These are phyloP conservation scores for Rhododendron mucronatum DNA, from an alignment of 148 eudicot genomes.

Conservation along the genomic window DNA sequence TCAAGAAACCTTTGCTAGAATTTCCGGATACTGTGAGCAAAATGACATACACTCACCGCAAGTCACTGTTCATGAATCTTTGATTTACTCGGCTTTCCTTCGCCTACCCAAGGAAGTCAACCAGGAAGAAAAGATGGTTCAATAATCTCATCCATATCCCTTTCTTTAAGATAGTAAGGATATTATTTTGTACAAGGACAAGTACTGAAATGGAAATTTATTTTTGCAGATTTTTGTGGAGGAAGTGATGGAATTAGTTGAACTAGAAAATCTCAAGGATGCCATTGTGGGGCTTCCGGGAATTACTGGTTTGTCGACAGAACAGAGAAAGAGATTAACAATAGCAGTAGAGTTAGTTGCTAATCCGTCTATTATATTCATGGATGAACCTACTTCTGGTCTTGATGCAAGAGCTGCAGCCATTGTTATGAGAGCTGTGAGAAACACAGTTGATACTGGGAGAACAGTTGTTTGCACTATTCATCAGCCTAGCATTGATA, in stretches of 20 bases:
- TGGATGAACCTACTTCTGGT: constrained; percentile 74
- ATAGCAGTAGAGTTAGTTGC: constrained; percentile 74
- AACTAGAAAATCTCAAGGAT: constrained; percentile 41
- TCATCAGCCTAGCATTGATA: constrained; percentile 76
- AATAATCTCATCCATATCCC: background rate
- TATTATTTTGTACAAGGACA: too few relatives aligned
- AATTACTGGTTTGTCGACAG: constrained; percentile 65
- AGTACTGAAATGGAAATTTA: background rate
- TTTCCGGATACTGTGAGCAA: constrained; percentile 57
- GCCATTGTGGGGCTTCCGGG: constrained; percentile 78
- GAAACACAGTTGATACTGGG: constrained; percentile 63
- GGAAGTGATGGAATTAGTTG: constrained; percentile 75
- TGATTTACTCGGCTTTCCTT: constrained; percentile 72
- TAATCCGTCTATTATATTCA: constrained; percentile 64
- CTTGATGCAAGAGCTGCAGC: constrained; percentile 85
- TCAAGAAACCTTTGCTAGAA: constrained; percentile 67
- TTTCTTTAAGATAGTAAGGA: background rate
- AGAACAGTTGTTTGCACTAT: constrained; percentile 67
- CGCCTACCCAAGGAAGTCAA: constrained; percentile 54
- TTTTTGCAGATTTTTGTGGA: constrained; percentile 57
- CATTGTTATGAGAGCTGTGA: constrained; percentile 68
- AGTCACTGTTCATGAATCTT: constrained; percentile 65
- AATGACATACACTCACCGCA: constrained; percentile 55
- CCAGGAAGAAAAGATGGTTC: constrained; percentile 34
- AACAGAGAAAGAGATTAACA: constrained; percentile 67